Base-by-base conservation (phyloP, 2,329 filamentous ascomycete species). In the Colletotrichum sp. region DNA sequence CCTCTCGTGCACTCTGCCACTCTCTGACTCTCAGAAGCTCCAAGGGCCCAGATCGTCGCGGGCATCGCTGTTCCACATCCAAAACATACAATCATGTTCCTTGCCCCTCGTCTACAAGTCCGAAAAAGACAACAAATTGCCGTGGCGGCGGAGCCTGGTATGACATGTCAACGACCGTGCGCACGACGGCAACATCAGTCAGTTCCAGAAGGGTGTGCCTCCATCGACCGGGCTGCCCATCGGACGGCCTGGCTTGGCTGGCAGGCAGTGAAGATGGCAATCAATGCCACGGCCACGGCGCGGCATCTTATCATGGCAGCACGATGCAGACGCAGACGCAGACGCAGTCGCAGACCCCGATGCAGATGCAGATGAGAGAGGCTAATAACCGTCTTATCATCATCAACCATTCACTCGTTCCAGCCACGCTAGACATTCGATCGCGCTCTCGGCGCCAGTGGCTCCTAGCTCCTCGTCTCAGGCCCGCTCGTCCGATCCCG, bases 401-500 rank as follows among this genome's bases (percentile, higher is more conserved):
- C 71, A 34, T 72, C 48, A 28, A 24, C 43, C 43, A 52, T 52
- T 13, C 43, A 52, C 43, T 52, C 36, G 36, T 38, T 38, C 43
- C 38, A 12, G 65, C 21, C 32, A 63, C 65, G 65, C 69, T 67
- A 75, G 21, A 43, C 55, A 52, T 67, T 57, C 43, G 38, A 16
- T 57, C 57, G 69, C 63, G 63, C 73, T 75, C 60, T 72, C 38
- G 73, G 63, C 69, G 73, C 69, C 67, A 72, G 63, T 48, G 21
- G 36, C 30, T 43, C 52, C 58, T 32, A 32, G 38, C 61, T 38
- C 61, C n/a, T 64, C 32, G 38, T 36, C 34, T 15, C 24, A 72
- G 48, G 68, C 52, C 61, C 21, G 28, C 57, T 67, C 36, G 61
- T 34, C 58, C 34, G 60, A 71, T 60, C 8, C 16, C 65, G 7